These are phyloP conservation scores for Penicillium tannophilum DNA, from an alignment of 495 filamentous ascomycete species.

Conservation along the genomic window DNA sequence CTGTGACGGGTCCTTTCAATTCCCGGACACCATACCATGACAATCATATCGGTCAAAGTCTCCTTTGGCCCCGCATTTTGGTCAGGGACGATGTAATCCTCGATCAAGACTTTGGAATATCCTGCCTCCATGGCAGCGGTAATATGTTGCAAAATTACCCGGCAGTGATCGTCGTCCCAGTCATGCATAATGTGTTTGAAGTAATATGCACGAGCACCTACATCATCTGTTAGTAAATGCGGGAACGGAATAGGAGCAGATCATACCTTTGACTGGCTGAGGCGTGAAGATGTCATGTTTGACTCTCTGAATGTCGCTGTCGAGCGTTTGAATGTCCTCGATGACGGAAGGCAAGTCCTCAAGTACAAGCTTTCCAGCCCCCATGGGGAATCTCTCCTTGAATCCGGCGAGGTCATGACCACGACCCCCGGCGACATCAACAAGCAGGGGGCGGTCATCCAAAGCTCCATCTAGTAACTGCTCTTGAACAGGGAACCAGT, in stretches of 20 bases:
- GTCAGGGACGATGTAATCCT: slow-evolving; percentile 4
- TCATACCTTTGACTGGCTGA: slow-evolving; percentile 46
- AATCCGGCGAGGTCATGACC: slow-evolving; percentile 50
- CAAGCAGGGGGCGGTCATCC: slow-evolving; percentile 38
- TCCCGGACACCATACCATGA: slow-evolving; percentile 1
- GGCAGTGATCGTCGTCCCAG: not conserved
- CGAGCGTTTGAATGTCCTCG: slow-evolving; percentile 25
- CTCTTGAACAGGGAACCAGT: slow-evolving; percentile 35
- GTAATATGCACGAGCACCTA: slow-evolving; percentile 4
- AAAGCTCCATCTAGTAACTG: slow-evolving; percentile 16
- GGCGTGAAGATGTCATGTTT: slow-evolving; percentile 41
- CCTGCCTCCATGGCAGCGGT: slow-evolving; percentile 1
- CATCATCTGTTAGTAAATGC: not conserved
- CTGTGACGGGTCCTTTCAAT: not conserved
- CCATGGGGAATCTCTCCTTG: slow-evolving; percentile 20
- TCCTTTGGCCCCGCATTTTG: not conserved
- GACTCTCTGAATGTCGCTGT: slow-evolving; percentile 26
- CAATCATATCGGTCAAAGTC: not conserved
- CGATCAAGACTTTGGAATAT: slow-evolving; percentile 4
- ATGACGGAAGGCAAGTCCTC: slow-evolving; percentile 48
- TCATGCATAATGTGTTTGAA: slow-evolving; percentile 6
- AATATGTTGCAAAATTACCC: not conserved
- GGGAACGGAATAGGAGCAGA: not conserved
- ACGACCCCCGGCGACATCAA: slow-evolving; percentile 52
- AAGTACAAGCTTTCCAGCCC: slow-evolving; percentile 36